These are phyloP conservation scores for Arthroderma uncinatum DNA, from an alignment of 2,329 filamentous ascomycete species.

Conservation along the genomic window DNA sequence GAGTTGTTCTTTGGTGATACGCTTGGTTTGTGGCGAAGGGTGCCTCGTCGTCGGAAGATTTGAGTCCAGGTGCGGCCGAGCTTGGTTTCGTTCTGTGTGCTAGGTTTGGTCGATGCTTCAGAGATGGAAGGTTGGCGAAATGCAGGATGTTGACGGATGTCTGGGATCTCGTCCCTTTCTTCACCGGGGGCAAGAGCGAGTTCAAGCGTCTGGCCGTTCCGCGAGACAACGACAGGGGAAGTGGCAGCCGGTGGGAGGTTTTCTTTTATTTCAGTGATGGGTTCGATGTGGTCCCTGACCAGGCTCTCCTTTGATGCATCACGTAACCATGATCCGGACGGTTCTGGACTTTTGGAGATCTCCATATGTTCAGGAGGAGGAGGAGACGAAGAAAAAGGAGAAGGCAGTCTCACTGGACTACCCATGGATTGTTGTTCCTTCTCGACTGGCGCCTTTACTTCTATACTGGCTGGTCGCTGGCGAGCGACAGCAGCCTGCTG, in stretches of 20 bases:
- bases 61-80: conserved; percentile 49
- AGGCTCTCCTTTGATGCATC: conserved; percentile 27
- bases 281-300: not conserved
- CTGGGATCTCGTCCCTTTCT: conserved; percentile 11
- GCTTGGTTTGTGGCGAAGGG: conserved; percentile 45
- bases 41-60: conserved; percentile 58
- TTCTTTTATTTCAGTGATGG: not conserved
- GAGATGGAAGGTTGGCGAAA: conserved; percentile 39
- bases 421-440: not conserved
- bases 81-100: conserved; percentile 36
- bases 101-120: conserved; percentile 33
- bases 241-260: not conserved
- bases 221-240: not conserved
- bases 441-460: not conserved
- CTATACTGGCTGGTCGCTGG: not conserved
- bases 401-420: too few species aligned
- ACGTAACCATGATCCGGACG: conserved; percentile 24
- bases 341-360: not conserved
- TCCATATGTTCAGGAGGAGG: conserved; percentile 1
- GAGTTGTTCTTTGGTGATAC: conserved; percentile 36
- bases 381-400: not conserved
- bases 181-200: conserved; percentile 33
- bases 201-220: not conserved
- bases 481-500: not conserved
- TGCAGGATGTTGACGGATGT: conserved; percentile 44